Conservation (phyloP, 208 protist genomes). For the Tritrichomonas foetus region DNA sequence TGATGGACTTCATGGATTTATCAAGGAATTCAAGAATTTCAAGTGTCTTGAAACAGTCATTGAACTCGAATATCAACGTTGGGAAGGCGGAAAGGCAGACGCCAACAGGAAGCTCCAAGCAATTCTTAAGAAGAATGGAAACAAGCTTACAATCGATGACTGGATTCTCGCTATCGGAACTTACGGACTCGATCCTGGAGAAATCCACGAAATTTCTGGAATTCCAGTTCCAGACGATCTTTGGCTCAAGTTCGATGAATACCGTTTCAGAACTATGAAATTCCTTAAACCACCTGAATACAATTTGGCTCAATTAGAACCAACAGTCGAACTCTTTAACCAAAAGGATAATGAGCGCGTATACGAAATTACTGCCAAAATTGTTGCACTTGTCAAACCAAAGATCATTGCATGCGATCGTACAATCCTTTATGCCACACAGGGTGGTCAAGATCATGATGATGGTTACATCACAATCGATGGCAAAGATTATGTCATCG, state of each 20-base stretch:
- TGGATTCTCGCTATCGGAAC: not conserved
- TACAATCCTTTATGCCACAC: slow-evolving; percentile 41
- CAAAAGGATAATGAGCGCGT: not conserved
- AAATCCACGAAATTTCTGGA: not conserved
- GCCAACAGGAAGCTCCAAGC: not conserved
- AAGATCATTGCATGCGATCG: not conserved
- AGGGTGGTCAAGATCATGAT: slow-evolving; percentile 42
- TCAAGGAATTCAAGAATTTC: not conserved
- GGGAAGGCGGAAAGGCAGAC: not conserved
- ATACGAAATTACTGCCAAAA: not conserved
- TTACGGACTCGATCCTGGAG: not conserved
- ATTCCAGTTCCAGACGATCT: not conserved
- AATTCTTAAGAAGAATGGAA: not conserved
- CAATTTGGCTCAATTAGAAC: not conserved
- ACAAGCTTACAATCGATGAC: slow-evolving; percentile 13
- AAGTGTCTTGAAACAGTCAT: not conserved
- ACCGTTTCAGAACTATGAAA: not conserved
- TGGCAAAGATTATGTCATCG: not conserved
- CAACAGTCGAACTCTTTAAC: not conserved
- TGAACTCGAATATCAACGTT: not conserved
- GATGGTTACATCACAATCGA: not conserved
- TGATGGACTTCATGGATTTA: not conserved
- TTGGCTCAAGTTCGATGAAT: slow-evolving; percentile 23
- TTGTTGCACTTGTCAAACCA: not conserved
- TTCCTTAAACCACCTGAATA: not conserved